Evolutionary conservation across 208 protist species (phyloP), one percentile per base, ranked within the genome.

Genomic region (Leishmania amazonensis): DNA sequence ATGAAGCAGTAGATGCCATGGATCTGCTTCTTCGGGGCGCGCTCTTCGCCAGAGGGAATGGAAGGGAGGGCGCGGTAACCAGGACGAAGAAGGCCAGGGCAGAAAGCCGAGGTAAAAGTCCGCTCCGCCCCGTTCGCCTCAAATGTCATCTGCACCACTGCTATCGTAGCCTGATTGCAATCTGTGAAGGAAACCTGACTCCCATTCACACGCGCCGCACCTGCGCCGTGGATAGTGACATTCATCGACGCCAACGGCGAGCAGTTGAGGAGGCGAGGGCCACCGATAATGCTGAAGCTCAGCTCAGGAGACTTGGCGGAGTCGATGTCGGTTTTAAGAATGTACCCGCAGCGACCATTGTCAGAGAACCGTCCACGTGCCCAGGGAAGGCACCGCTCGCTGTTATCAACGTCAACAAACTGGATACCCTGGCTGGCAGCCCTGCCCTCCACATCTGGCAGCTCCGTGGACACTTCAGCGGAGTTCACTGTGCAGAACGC

Each of bases 271-370:
- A 90, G 87, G 38, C 91, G 88, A 31, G 93, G 94, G 0, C 94
- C 94, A 62, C 87, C 86, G 78, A 97, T 94, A 74, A 97, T 81
- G 60, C 91, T 89, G 70, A 97, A 53, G 54, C 62, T 89, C 70
- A 94, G 60, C 73, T 91, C 88, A 24, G 88, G 74, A 8, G 75
- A 85, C 78, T 85, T 88, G 24, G 93, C 81, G 1, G 68, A 73
- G 53, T 91, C 91, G 40, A 86, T 71, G 80, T 89, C 83, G 35
- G 83, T 94, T 78, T 95, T 95, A 21, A 97, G 88, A 11, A 97
- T 75, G 88, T 97, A 97, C 40, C 94, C 94, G 78, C 90, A 96
- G 45, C 86, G 89, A 38, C 92, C 94, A 81, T 97, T 97, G 76
- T 97, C 93, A 47, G 82, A 85, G 81, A 96, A 97, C 11, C 89